Conservation (phyloP, 768 basidiomycete genomes). For the Paxillus rubicundulus region DNA sequence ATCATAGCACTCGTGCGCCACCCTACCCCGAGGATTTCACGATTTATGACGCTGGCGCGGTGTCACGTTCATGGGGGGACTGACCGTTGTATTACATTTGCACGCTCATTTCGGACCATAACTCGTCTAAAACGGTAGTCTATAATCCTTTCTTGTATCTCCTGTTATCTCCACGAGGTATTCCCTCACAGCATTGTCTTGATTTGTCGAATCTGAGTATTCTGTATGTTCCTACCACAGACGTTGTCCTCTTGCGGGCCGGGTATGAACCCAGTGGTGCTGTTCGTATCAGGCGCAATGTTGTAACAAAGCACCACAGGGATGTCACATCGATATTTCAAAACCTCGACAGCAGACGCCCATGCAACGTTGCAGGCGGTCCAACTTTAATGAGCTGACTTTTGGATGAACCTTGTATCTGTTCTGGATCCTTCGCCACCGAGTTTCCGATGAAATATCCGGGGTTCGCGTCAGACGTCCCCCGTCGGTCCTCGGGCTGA, state of each 20-base stretch:
- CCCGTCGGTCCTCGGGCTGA: not conserved
- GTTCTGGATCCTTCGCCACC: not conserved
- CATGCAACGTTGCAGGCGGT: not conserved
- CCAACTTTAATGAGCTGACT: not conserved
- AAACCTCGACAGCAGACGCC: slow-evolving; percentile 6
- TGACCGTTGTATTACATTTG: slow-evolving; percentile 19
- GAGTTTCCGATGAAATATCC: not conserved
- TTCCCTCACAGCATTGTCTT: slow-evolving; percentile 18
- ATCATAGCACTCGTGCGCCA: not conserved
- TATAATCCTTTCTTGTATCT: slow-evolving; percentile 21
- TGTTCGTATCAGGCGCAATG: slow-evolving; percentile 4
- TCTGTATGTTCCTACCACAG: slow-evolving; percentile 25
- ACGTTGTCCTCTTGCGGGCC: slow-evolving; percentile 20
- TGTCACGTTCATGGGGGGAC: slow-evolving; percentile 35
- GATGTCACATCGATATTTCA: slow-evolving; percentile 29
- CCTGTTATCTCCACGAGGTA: slow-evolving; percentile 36
- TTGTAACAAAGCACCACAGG: slow-evolving; percentile 5
- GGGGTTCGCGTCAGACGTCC: not conserved
- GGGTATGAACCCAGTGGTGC: slow-evolving; percentile 4
- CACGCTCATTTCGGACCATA: slow-evolving; percentile 33
- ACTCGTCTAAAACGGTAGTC: slow-evolving; percentile 17
- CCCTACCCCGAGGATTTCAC: slow-evolving; percentile 25
- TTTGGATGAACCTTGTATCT: not conserved
- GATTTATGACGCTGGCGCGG: slow-evolving; percentile 31
- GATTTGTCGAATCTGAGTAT: slow-evolving; percentile 29